Evolutionary conservation across 331 rosid species (phyloP), one percentile per base, ranked within the genome.

Genomic region (Saraca asoca): DNA sequence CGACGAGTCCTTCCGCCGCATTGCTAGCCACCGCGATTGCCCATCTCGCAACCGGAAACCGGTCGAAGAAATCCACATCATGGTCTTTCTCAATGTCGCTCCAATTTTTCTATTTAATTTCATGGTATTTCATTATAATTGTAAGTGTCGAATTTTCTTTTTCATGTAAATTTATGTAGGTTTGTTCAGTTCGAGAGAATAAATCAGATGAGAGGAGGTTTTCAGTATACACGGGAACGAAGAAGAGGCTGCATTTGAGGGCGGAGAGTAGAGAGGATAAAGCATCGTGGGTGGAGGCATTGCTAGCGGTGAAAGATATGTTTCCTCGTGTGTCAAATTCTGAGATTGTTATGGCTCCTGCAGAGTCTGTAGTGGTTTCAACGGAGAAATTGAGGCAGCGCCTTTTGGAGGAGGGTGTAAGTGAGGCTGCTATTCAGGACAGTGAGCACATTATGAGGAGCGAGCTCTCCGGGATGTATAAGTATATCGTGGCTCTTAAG

Each of bases 281-380:
- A 62, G 54, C 60, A 9, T 58, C 69, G 5, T 94, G 99, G 99
- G 67, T 90, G 85, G 92, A 88, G 37, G 97, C 97, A 39, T 77
- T 94, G 70, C 76, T 46, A 72, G 97, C 99, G 0, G 96, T 86
- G 82, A 94, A 94, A 69, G 87, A 82, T 64, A 70, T 90, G 85
- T 85, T 84, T 66, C 97, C 99, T 7, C 79, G 99, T 37, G 53
- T 87, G 37, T 80, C 97, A 8, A 79, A 74, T 58, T 49, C 87
- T 12, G 95, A 93, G 66, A 74, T 84, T n/a, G 75, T 24, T 24
- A 24, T 86, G 83, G 88, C 90, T 9, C 87, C 96, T 0, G 63
- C 81, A 0, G 81, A 73, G 64, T 78, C 78, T 0, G 71, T 71
- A 5, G 48, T 73, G 1, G 65, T 84, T 31, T 90, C 95, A 0